Evolutionary conservation across 495 filamentous ascomycete species (phyloP).

Genomic region (Pseudomonodictys pantanalensis): DNA sequence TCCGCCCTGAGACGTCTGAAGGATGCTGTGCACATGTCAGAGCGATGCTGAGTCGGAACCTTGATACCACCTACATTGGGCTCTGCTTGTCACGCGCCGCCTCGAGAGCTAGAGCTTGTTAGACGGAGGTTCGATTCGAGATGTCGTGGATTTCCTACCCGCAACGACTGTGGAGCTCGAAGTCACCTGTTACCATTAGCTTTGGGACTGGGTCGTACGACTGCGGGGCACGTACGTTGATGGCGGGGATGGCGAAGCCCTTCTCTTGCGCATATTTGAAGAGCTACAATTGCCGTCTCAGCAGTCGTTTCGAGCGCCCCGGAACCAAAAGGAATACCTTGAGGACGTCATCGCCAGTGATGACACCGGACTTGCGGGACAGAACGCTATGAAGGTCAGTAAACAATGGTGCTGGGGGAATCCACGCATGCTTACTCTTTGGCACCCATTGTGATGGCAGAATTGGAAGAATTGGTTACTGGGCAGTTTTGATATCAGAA

Average conservation of each 20-base stretch:
- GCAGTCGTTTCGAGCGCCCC: background rate
- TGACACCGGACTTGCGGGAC: conserved; percentile 76
- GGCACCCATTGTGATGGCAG: conserved; percentile 56
- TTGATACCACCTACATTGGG: background rate
- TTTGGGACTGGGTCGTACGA: background rate
- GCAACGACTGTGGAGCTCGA: conserved; percentile 86
- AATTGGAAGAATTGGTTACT: background rate
- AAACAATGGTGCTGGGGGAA: too few species aligned
- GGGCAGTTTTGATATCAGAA: background rate
- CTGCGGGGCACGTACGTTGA: conserved; percentile 43
- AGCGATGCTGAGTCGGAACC: background rate
- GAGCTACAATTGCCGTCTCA: conserved; percentile 47
- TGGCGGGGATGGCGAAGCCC: conserved; percentile 84
- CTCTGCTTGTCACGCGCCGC: conserved; percentile 64
- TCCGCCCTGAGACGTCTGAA: conserved; percentile 91
- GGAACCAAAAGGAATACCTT: conserved; percentile 32
- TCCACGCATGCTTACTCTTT: conserved; percentile 44
- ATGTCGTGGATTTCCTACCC: conserved; percentile 42
- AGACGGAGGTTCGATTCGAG: background rate
- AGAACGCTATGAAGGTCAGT: too few species aligned
- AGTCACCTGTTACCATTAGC: conserved; percentile 66
- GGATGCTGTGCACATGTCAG: conserved; percentile 77
- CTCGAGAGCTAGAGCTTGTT: conserved; percentile 55
- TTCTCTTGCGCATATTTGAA: conserved; percentile 85
- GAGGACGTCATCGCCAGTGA: conserved; percentile 80